Evolutionary conservation across 306 rosid species (phyloP).

Genomic region (Prunus padus): DNA sequence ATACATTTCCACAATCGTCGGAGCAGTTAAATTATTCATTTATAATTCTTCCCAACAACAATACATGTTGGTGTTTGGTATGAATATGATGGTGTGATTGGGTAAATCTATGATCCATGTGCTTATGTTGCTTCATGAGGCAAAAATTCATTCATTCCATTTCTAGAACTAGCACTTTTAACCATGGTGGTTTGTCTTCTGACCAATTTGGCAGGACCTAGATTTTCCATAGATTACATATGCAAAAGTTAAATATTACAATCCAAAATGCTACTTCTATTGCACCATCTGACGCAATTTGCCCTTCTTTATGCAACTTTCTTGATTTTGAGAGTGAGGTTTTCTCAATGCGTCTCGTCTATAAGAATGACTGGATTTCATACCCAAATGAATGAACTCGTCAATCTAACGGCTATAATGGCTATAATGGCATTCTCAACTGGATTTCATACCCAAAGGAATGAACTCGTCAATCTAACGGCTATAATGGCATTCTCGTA

Average conservation of each 20-base stretch:
- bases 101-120: not conserved
- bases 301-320: no score
- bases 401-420: no score
- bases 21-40: not conserved
- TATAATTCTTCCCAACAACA: not conserved
- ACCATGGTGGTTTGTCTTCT: not conserved
- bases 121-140: not conserved
- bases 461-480: no score
- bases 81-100: not conserved
- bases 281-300: no score
- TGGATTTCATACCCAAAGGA: no score
- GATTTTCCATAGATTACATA: not conserved
- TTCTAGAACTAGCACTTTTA: not conserved
- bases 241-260: not conserved
- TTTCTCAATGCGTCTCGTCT: no score
- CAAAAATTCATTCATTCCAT: not conserved
- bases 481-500: no score
- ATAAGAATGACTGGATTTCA: no score
- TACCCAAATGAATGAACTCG: no score
- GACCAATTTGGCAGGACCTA: not conserved
- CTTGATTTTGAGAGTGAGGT: no score
- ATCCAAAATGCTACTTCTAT: not conserved
- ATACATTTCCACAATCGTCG: slow-evolving; percentile 14
- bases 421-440: no score
- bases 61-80: not conserved